These are phyloP conservation scores for Candolleomyces eurysporus DNA, from an alignment of 768 basidiomycete genomes.

Conservation along the genomic window DNA sequence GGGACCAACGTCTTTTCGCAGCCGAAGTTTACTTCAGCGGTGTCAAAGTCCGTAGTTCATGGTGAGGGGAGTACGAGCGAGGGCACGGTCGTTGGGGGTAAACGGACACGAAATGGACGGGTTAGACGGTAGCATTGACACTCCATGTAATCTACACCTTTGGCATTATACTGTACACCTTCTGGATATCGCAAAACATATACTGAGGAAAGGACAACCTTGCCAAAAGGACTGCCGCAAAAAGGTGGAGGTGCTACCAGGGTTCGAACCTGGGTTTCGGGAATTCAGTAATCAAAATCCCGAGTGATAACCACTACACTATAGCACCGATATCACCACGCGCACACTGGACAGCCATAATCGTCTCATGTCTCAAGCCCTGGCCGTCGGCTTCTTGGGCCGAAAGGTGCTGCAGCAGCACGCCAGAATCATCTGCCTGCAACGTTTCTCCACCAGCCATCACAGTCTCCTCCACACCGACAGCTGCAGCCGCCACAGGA, in stretches of 20 bases:
- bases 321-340: constrained; percentile 9
- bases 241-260: constrained; percentile 14
- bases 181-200: too few relatives aligned
- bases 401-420: neutral
- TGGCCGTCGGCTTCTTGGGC: neutral
- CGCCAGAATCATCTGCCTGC: neutral
- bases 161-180: neutral
- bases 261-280: constrained; percentile 19
- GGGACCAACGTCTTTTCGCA: neutral
- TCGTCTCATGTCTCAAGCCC: neutral
- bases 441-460: neutral
- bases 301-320: constrained; percentile 22
- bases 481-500: neutral
- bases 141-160: neutral
- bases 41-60: neutral
- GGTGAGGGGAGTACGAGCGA: neutral
- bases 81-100: constrained; percentile 4
- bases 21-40: neutral
- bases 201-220: too few relatives aligned
- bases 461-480: too few relatives aligned
- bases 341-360: too few relatives aligned
- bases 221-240: neutral
- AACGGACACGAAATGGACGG: constrained; percentile 6
- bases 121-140: neutral
- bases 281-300: constrained; percentile 17